Evolutionary conservation across 1,284 basidiomycete species (phyloP).

Genomic region (Anthracocystis walkeri): DNA sequence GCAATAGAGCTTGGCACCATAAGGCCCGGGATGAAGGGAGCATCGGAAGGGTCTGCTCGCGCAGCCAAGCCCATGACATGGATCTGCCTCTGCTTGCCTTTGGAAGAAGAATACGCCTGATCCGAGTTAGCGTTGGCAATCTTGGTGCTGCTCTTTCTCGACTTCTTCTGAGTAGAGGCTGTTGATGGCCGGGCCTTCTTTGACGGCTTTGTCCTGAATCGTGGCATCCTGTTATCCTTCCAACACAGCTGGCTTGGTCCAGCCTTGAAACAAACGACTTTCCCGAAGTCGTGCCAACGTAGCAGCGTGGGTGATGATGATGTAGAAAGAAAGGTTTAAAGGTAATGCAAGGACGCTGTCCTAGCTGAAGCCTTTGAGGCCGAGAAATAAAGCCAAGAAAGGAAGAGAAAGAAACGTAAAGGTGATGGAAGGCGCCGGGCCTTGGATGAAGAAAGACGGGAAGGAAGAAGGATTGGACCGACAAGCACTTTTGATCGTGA

Average conservation of each 20-base stretch:
- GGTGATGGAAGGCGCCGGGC: conserved; percentile 39
- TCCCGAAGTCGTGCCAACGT: conserved; percentile 28
- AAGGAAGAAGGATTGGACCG: conserved; percentile 19
- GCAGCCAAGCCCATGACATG: not conserved
- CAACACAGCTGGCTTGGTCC: not conserved
- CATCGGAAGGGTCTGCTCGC: conserved; percentile 1
- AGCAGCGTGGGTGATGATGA: not conserved
- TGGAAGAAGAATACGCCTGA: not conserved
- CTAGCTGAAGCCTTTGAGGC: conserved; percentile 1
- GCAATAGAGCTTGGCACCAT: conserved; percentile 7
- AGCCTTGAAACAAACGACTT: conserved; percentile 19
- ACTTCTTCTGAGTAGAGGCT: not conserved
- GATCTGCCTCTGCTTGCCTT: conserved; percentile 22
- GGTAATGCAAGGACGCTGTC: conserved; percentile 21
- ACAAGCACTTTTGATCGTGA: not conserved
- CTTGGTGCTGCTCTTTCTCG: not conserved
- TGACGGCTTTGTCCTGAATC: conserved; percentile 12
- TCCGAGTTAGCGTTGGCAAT: not conserved
- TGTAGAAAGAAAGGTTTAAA: conserved; percentile 1
- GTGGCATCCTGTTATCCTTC: conserved; percentile 15
- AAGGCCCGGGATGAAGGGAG: conserved; percentile 13
- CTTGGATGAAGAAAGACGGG: conserved; percentile 34
- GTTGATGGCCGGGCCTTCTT: conserved; percentile 10
- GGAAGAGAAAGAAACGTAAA: conserved; percentile 23
- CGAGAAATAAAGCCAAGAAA: conserved; percentile 10